Conservation (phyloP, 2,329 filamentous ascomycete genomes). For the Pseudopyricularia javanii region DNA sequence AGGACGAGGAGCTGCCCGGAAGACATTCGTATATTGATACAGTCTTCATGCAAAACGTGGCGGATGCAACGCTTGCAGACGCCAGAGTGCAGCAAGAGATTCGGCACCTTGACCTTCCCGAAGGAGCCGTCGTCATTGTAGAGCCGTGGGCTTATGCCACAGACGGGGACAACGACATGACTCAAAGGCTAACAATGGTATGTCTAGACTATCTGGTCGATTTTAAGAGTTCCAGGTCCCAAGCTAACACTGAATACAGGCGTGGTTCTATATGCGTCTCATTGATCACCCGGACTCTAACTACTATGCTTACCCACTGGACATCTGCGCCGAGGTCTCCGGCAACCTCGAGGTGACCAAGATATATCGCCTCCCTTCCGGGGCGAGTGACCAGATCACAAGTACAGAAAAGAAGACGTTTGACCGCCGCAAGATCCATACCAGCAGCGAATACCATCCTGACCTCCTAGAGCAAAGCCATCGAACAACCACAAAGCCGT, state of each 20-base stretch:
- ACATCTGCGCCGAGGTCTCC: slow-evolving; percentile 38
- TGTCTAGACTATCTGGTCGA: background rate
- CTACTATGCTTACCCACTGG: slow-evolving; percentile 43
- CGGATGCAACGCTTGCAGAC: slow-evolving; percentile 31
- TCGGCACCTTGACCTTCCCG: slow-evolving; percentile 25
- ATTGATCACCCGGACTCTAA: slow-evolving; percentile 33
- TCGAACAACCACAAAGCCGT: slow-evolving; percentile 38
- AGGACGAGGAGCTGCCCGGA: slow-evolving; percentile 20
- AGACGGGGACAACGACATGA: slow-evolving; percentile 39
- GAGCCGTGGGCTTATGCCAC: slow-evolving; percentile 44
- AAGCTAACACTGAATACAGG: slow-evolving; percentile 8
- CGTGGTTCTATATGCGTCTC: slow-evolving; percentile 26
- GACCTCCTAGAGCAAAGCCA: slow-evolving; percentile 18
- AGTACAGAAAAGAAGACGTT: slow-evolving; percentile 18
- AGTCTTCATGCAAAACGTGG: slow-evolving; percentile 32
- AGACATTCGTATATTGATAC: slow-evolving; percentile 35
- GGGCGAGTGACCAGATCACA: slow-evolving; percentile 24
- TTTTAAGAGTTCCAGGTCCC: background rate
- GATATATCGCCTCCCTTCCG: slow-evolving; percentile 34
- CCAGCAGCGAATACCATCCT: slow-evolving; percentile 19
- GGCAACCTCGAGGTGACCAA: slow-evolving; percentile 35
- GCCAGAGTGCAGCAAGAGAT: slow-evolving; percentile 28
- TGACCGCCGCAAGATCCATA: slow-evolving; percentile 27
- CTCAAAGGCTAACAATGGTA: slow-evolving; percentile 34
- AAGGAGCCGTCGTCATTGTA: slow-evolving; percentile 28